phyloP scores from a whole-genome alignment of 257 asterid species.

The Solanum chilense region DNA sequence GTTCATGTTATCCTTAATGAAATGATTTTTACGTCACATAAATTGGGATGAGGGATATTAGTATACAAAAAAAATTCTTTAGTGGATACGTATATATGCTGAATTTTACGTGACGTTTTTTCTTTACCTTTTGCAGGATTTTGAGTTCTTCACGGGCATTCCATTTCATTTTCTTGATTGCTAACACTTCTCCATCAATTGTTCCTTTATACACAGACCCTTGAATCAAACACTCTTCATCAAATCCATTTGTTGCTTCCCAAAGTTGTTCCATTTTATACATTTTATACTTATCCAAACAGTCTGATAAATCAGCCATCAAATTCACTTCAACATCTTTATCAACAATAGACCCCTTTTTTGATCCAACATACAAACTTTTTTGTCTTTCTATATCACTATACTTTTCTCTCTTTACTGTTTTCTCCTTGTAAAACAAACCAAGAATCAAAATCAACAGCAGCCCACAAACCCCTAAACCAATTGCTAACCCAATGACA shows the following conservation, averaged over 20 bases:
- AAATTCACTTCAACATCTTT: constrained; percentile 50
- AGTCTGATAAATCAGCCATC: constrained; percentile 86
- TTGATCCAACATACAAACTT: neutral
- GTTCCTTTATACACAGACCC: constrained; percentile 81
- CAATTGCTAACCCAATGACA: constrained; percentile 54
- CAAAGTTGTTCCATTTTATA: constrained; percentile 56
- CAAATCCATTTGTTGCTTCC: constrained; percentile 70
- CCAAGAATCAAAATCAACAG: constrained; percentile 30
- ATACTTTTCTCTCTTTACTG: constrained; percentile 13
- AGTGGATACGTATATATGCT: neutral
- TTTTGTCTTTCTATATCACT: constrained; percentile 33
- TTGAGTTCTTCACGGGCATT: constrained; percentile 96
- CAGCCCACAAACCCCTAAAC: constrained; percentile 45
- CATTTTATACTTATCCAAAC: constrained; percentile 86
- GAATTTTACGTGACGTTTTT: neutral
- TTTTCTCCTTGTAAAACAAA: constrained; percentile 24
- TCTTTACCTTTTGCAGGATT: constrained; percentile 80
- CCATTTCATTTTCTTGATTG: constrained; percentile 97
- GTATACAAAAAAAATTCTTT: neutral
- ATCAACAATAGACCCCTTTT: constrained; percentile 5
- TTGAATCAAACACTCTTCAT: constrained; percentile 44
- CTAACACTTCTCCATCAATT: constrained; percentile 62
- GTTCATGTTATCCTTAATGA: neutral
- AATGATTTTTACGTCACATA: neutral
- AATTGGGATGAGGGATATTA: neutral